A percentile compares a stretch with the other conserved stretches of the same genome.
These are phyloP conservation scores for Eremochloa ophiuroides DNA, from an alignment of 176 grass and related monocot species.

Conservation along the genomic window DNA sequence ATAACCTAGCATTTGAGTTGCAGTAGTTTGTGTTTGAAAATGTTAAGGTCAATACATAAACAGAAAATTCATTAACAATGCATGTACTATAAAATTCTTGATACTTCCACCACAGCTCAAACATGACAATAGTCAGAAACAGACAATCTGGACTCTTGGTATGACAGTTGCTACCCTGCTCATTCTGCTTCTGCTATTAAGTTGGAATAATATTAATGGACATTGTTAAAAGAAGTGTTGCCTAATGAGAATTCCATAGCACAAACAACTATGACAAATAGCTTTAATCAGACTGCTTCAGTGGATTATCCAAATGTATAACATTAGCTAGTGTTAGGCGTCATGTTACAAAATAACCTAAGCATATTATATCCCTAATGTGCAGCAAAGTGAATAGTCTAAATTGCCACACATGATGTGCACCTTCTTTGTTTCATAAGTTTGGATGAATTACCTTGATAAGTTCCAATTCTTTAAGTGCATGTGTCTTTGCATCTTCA, in stretches of 20 bases:
- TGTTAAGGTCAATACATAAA: neutral
- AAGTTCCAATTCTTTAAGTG: constrained; percentile 61
- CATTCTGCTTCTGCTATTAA: neutral
- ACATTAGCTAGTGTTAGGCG: neutral
- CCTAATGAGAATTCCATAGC: neutral
- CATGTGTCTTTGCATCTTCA: constrained; percentile 64
- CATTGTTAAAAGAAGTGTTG: neutral
- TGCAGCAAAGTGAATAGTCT: neutral
- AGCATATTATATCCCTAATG: neutral
- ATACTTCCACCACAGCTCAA: neutral
- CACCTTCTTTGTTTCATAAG: neutral
- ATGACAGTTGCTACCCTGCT: neutral
- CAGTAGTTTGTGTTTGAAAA: no score
- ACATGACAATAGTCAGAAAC: constrained; percentile 1
- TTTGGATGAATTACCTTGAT: constrained; percentile 67
- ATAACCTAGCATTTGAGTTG: no score
- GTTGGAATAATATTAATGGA: neutral
- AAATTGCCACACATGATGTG: neutral
- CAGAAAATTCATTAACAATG: neutral
- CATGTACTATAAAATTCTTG: neutral
- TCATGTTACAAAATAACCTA: neutral
- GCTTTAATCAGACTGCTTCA: neutral
- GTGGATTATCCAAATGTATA: neutral
- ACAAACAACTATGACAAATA: neutral
- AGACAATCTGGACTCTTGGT: neutral